Evolutionary conservation across 1,284 basidiomycete species (phyloP), one percentile per base, ranked within the genome.

Genomic region (Apiotrichum gamsii): DNA sequence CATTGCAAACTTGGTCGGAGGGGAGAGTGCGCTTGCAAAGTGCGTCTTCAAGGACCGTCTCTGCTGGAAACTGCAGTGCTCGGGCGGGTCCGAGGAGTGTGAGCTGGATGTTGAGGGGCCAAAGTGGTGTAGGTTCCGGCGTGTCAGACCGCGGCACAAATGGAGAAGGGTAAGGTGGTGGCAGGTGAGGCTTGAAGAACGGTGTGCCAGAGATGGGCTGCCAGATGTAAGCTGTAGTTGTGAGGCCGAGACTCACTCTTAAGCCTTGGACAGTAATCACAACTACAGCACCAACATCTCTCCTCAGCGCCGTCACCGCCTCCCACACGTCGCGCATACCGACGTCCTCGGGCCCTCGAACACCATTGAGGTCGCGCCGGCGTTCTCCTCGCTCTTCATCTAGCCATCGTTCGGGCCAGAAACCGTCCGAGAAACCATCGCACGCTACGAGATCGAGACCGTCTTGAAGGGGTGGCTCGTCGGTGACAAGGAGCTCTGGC

Each of bases 351-450:
- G 49, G 25, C 2, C 36, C 42, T 16, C 47, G 25, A 8, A 30
- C 33, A 11, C 24, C 14, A 9, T 31, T 18, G 10, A 13, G 9
- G 1, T 14, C 30, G 19, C 35, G 34, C 8, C 15, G 31, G 8
- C 31, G 31, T 15, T 32, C 31, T 8, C 31, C 31, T 3, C 44
- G 32, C 19, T 61, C 52, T 49, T 72, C 69, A 5, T 62, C 60
- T 0, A 52, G 47, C 62, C 64, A 67, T 31, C 65, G 40, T 18
- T 67, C 55, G 0, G 64, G 60, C 60, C 67, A 72, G 48, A 59
- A 69, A 1, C 58, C 58, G 42, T 70, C 66, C 5, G 51, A 58
- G 25, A 73, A 59, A 3, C 70, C 71, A 43, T 73, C 71, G 20
- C 63, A 54, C 6, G 65, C 50, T 2, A 72, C 50, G 20, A 70